Evolutionary conservation across 306 rosid species (phyloP).

Genomic region (Vigna reflexopilosa): DNA sequence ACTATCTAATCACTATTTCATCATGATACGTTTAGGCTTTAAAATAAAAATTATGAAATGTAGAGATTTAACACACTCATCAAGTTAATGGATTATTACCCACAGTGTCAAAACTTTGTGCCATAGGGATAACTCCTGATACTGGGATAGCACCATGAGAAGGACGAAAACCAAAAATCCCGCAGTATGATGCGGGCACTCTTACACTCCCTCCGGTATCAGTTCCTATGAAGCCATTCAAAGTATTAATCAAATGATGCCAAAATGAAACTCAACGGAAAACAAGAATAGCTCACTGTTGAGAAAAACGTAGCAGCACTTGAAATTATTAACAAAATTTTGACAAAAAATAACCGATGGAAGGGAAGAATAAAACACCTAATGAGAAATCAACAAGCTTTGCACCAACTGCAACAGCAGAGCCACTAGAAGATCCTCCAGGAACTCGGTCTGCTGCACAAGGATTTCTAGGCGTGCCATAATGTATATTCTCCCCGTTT

Average conservation of each 20-base stretch:
- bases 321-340: conserved; percentile 31
- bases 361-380: conserved; percentile 55
- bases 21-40: neutral
- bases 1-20: neutral
- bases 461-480: conserved; percentile 64
- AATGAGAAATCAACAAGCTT: conserved; percentile 85
- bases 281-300: conserved; percentile 44
- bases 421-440: conserved; percentile 69
- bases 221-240: conserved; percentile 63
- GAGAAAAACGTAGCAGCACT: neutral
- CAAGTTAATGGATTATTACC: conserved; percentile 57
- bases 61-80: conserved; percentile 24
- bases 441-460: conserved; percentile 58
- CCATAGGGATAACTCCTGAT: conserved; percentile 80
- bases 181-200: conserved; percentile 90
- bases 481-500: conserved; percentile 59
- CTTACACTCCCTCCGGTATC: conserved; percentile 97
- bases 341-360: conserved; percentile 26
- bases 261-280: conserved; percentile 18
- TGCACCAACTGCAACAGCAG: conserved; percentile 82
- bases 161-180: conserved; percentile 93
- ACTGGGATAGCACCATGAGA: conserved; percentile 73
- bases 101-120: conserved; percentile 90
- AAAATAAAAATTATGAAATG: neutral
- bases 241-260: neutral